Evolutionary conservation across 208 protist genomes (phyloP).

Genomic region (Trypanosoma conorhini): DNA sequence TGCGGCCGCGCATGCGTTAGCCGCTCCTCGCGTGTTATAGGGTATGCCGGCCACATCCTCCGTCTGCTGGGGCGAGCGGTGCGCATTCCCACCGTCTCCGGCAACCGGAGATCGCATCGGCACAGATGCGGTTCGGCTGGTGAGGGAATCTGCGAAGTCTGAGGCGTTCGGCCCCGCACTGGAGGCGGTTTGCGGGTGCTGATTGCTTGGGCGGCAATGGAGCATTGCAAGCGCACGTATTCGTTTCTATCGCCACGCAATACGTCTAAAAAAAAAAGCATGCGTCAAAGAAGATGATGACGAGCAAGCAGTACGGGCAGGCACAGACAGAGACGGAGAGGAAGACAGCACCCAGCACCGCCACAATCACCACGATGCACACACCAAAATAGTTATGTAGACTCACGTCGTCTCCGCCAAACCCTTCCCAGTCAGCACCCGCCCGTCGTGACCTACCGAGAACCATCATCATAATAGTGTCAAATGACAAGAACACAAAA

Average conservation of each 20-base stretch:
- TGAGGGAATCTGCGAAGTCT: neutral
- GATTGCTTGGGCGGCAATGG: neutral
- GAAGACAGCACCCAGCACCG: neutral
- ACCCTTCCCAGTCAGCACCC: neutral
- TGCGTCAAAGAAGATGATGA: neutral
- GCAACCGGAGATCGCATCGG: neutral
- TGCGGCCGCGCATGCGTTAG: neutral
- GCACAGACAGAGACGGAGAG: neutral
- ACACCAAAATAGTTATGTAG: neutral
- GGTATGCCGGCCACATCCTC: neutral
- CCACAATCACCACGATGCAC: neutral
- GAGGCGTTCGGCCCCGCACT: neutral
- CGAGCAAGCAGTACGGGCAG: neutral
- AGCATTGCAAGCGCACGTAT: neutral
- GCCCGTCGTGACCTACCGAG: neutral
- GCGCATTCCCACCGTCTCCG: neutral
- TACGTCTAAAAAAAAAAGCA: neutral
- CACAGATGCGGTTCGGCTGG: neutral
- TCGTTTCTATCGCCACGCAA: neutral
- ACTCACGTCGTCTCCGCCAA: neutral
- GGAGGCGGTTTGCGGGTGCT: neutral
- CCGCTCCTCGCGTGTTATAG: neutral
- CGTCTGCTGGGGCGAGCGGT: neutral
- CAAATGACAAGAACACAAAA: neutral
- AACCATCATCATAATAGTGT: neutral